Evolutionary conservation across 108 stramenopile species (phyloP).

Genomic region (Fistulifera pelliculosa): DNA sequence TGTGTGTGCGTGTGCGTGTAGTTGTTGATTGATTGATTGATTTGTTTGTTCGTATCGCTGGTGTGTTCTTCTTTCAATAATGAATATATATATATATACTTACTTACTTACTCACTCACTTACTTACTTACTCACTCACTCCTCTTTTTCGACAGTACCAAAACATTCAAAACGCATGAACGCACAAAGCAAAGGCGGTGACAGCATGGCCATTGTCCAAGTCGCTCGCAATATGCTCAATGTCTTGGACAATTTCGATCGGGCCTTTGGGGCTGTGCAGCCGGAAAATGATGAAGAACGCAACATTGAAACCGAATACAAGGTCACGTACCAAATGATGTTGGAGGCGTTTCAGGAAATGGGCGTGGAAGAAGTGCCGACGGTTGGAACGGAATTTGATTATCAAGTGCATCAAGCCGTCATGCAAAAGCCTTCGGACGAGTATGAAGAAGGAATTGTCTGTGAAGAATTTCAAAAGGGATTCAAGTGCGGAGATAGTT

Average conservation of each 20-base stretch:
- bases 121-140: too few species aligned
- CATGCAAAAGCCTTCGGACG: conserved; percentile 64
- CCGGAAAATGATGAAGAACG: conserved; percentile 51
- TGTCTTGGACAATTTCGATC: conserved; percentile 78
- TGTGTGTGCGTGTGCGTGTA: too few species aligned
- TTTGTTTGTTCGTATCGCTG: background rate
- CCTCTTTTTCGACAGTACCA: too few species aligned
- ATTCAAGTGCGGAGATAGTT: conserved; percentile 54
- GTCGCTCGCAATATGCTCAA: conserved; percentile 48
- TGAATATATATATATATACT: too few species aligned
- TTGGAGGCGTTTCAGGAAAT: conserved; percentile 48
- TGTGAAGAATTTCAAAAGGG: conserved; percentile 84
- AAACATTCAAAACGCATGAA: conserved; percentile 60
- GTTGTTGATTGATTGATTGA: conserved; percentile 7
- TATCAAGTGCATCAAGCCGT: conserved; percentile 85
- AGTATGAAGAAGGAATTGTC: conserved; percentile 79
- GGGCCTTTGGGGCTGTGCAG: conserved; percentile 56
- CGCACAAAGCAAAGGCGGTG: conserved; percentile 38
- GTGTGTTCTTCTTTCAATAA: background rate
- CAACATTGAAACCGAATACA: conserved; percentile 65
- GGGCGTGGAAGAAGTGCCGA: conserved; percentile 72
- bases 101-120: too few species aligned
- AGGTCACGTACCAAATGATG: conserved; percentile 49
- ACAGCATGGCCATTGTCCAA: conserved; percentile 44
- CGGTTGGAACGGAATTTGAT: conserved; percentile 80